Percentiles rank a stretch among this genome's conserved stretches.
Conservation (phyloP, 106 monocot species). For the Dendrobium catenatum region DNA sequence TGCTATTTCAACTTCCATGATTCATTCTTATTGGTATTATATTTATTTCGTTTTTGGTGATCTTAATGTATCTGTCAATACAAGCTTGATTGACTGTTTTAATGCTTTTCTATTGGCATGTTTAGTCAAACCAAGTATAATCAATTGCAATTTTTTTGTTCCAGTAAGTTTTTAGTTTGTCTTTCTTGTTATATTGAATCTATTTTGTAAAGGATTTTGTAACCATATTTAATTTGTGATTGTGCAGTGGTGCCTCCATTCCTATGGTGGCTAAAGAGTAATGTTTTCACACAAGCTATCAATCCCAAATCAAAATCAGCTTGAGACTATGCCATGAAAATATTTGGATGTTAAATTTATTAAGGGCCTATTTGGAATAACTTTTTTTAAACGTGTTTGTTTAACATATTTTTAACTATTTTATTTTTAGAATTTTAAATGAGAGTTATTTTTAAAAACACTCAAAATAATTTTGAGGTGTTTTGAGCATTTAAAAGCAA, state of each 20-base stretch:
- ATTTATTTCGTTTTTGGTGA: neutral
- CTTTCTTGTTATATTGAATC: slow-evolving; percentile 3
- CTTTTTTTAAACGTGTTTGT: too few relatives aligned
- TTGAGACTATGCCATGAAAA: too few relatives aligned
- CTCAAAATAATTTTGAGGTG: too few relatives aligned
- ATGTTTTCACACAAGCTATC: neutral
- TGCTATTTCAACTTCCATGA: neutral
- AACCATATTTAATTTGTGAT: neutral
- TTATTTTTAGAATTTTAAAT: too few relatives aligned
- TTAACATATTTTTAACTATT: too few relatives aligned
- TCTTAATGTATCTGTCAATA: neutral
- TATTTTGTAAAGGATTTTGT: neutral
- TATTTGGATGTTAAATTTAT: too few relatives aligned
- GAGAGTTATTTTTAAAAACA: too few relatives aligned
- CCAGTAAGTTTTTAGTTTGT: neutral
- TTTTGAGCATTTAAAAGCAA: too few relatives aligned
- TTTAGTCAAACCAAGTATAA: neutral
- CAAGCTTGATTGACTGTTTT: neutral
- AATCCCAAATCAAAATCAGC: too few relatives aligned
- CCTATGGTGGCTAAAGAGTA: neutral
- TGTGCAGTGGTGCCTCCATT: neutral
- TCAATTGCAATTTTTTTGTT: neutral
- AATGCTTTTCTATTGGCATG: neutral
- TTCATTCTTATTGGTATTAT: neutral
- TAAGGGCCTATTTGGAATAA: too few relatives aligned